Evolutionary conservation across 805 yeast species (phyloP).

Genomic region (Clavispora santaluciae): DNA sequence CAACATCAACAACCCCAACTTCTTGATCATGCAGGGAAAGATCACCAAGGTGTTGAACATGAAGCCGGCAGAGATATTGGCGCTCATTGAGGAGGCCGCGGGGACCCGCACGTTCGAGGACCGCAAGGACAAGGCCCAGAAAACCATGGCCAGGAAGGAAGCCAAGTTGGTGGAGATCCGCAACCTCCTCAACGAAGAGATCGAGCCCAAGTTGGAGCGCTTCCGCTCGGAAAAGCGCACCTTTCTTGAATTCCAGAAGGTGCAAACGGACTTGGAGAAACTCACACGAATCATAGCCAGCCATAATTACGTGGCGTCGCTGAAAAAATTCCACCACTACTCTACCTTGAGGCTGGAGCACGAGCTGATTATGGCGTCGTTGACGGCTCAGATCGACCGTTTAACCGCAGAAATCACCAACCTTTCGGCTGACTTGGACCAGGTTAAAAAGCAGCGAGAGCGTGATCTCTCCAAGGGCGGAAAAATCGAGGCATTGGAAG

Average conservation of each 20-base stretch:
- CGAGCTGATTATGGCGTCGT: conserved; percentile 34
- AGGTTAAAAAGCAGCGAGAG: conserved; percentile 49
- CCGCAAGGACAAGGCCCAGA: conserved; percentile 84
- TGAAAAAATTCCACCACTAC: conserved; percentile 39
- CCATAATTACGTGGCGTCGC: conserved; percentile 54
- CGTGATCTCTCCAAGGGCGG: conserved; percentile 59
- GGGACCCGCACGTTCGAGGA: conserved; percentile 96
- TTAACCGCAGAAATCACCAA: conserved; percentile 51
- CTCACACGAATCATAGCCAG: conserved; percentile 71
- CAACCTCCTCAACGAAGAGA: conserved; percentile 72
- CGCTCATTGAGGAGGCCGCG: conserved; percentile 95
- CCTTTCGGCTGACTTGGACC: conserved; percentile 57
- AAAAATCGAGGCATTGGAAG: conserved; percentile 54
- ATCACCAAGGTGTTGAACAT: conserved; percentile 95
- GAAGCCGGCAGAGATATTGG: conserved; percentile 86
- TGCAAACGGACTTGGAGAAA: conserved; percentile 75
- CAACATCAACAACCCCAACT: conserved; percentile 94
- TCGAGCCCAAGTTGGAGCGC: conserved; percentile 85
- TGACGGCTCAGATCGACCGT: conserved; percentile 41
- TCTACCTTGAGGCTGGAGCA: conserved; percentile 40
- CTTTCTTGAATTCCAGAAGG: conserved; percentile 81
- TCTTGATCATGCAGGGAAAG: conserved; percentile 97
- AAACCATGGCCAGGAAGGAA: conserved; percentile 89
- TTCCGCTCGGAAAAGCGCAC: conserved; percentile 75
- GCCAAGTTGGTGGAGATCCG: conserved; percentile 76